Base-by-base conservation (phyloP, 129 eudicot genomes). In the Flaveria linearis region DNA sequence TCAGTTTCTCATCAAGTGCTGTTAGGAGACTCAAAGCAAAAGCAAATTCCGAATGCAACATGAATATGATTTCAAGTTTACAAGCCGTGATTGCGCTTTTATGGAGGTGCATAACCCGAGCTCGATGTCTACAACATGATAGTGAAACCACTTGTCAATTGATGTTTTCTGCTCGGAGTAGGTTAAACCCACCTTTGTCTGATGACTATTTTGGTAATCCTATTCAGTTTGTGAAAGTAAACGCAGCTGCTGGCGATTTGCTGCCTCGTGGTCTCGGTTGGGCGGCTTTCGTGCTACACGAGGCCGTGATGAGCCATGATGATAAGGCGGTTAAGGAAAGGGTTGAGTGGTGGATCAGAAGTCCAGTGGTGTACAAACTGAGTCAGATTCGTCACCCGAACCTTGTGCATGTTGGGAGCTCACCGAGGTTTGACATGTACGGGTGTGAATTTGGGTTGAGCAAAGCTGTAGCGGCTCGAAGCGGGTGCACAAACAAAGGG, bases 361-460 rank as follows among this genome's bases (percentile, higher is more conserved):
- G 7, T 1, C 91, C 87, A 0, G 9, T 57, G 12, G 18, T 87
- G 12, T 7, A 9, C n/a, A 73, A 52, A 67, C 5, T 18, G 20
- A 70, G 78, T 51, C 2, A 63, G 13, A 0, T 75, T 8, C 4
- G 3, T 3, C 42, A 50, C 28, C 41, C 4, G 0, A 74, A 75
- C 52, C 0, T 0, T 22, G 43, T 82, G 20, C 39, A 60, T 2
- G 42, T 80, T 14, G 82, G 79, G 61, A 82, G 85, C 64, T 87
- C 88, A 1, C 84, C 88, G 9, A 36, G 88, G 30, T 81, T 78
- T 50, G 74, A 84, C 22, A 79, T 84, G 76, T 83, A 86, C n/a
- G 86, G 82, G 9, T 74, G 75, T 13, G 86, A 84, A 51, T 84
- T 87, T 13, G 91, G 91, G 63, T 62, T 83, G 78, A 88, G 91